These are phyloP conservation scores for Anethum foeniculum DNA, from an alignment of 140 eudicot species.

Conservation along the genomic window DNA sequence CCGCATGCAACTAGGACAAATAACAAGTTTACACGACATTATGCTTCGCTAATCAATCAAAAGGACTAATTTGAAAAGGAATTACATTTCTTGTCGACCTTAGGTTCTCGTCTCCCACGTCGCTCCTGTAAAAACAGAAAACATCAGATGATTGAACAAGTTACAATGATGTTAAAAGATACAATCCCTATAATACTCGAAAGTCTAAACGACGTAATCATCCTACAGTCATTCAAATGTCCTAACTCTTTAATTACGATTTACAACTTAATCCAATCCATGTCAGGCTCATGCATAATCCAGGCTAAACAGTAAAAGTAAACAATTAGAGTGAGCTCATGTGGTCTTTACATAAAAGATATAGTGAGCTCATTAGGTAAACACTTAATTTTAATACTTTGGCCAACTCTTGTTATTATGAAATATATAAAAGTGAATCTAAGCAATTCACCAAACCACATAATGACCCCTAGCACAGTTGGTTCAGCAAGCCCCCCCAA, in stretches of 20 bases:
- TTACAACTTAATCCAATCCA: neutral
- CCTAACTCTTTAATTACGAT: neutral
- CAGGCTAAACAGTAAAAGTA: neutral
- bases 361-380: neutral
- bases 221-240: neutral
- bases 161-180: neutral
- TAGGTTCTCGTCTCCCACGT: constrained; percentile 27
- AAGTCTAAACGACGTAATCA: neutral
- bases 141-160: neutral
- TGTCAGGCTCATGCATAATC: neutral
- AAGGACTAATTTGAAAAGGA: neutral
- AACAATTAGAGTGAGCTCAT: neutral
- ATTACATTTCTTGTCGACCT: constrained; percentile 55
- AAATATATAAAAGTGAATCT: neutral
- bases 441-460: neutral
- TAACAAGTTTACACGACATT: neutral
- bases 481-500: neutral
- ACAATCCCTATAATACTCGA: neutral
- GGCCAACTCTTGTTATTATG: neutral
- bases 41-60: neutral
- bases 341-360: neutral
- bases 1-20: neutral
- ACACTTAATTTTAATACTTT: neutral
- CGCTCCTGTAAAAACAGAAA: constrained; percentile 35
- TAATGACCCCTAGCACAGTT: neutral